A percentile compares a stretch with the other conserved stretches of the same genome.
Evolutionary conservation across 805 yeast species (phyloP).

Genomic region (Ogataea ganodermae): DNA sequence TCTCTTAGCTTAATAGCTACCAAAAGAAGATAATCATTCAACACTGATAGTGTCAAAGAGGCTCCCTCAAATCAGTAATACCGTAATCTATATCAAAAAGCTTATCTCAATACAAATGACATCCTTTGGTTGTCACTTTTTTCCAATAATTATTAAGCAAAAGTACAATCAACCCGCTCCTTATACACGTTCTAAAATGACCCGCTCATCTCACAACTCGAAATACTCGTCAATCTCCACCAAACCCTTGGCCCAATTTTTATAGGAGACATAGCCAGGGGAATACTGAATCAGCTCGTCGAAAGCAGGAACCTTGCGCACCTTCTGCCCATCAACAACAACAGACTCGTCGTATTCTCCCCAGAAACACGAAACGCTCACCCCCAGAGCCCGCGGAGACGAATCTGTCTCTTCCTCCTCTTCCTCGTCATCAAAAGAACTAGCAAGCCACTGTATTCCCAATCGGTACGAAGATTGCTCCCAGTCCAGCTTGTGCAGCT

Average conservation of each 20-base stretch:
- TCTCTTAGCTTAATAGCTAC: too few species aligned
- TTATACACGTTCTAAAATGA: too few species aligned
- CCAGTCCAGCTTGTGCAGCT: conserved; percentile 68
- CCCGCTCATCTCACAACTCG: conserved; percentile 19
- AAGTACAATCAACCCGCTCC: too few species aligned
- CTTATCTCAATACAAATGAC: too few species aligned
- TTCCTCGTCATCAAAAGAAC: conserved; percentile 46
- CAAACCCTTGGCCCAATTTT: conserved; percentile 69
- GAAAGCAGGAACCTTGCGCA: conserved; percentile 61
- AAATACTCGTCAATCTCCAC: conserved; percentile 47
- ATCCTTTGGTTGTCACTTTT: too few species aligned
- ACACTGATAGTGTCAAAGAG: too few species aligned
- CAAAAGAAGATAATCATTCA: too few species aligned
- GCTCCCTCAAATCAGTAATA: too few species aligned
- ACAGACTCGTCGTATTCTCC: conserved; percentile 61
- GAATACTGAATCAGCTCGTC: conserved; percentile 69
- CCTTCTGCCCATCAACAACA: conserved; percentile 40
- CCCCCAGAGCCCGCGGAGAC: conserved; percentile 42
- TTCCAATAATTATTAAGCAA: too few species aligned
- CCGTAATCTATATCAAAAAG: too few species aligned
- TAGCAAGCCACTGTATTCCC: conserved; percentile 78
- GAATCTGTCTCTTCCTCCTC: conserved; percentile 34
- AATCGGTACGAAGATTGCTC: conserved; percentile 52
- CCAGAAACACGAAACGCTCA: conserved; percentile 72
- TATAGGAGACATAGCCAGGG: conserved; percentile 64